Conservation (phyloP, 371 early-diverging fungal genomes). For the Choanephora cucurbitarum region DNA sequence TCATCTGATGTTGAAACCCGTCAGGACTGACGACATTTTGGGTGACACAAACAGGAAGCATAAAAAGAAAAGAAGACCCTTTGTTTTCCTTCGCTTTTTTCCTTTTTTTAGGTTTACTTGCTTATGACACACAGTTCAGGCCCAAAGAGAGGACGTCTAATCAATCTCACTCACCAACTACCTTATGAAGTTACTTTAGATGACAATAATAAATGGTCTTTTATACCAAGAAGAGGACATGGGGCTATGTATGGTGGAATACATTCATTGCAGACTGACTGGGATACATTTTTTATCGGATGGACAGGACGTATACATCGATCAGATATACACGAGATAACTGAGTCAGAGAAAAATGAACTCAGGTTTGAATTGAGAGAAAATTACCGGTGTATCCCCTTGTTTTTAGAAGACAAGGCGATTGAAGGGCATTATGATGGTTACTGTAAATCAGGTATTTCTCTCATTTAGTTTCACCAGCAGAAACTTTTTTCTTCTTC, state of each 20-base stretch:
- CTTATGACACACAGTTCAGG: too few species aligned
- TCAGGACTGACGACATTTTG: too few species aligned
- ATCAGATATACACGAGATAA: constrained; percentile 10
- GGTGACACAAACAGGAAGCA: too few species aligned
- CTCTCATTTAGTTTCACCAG: too few species aligned
- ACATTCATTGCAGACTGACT: constrained; percentile 48
- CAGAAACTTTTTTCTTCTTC: too few species aligned
- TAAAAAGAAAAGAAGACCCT: too few species aligned
- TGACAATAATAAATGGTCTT: constrained; percentile 33
- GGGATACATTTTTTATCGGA: constrained; percentile 67
- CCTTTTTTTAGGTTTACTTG: too few species aligned
- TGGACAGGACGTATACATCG: constrained; percentile 63
- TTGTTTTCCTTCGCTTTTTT: too few species aligned
- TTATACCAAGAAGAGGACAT: constrained; percentile 64
- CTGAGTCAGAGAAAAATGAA: constrained; percentile 36
- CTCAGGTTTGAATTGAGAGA: constrained; percentile 45
- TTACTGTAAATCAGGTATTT: constrained; percentile 85
- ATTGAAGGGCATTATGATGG: constrained; percentile 86
- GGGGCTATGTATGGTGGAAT: constrained; percentile 82
- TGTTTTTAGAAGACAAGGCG: constrained; percentile 73
- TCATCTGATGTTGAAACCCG: too few species aligned
- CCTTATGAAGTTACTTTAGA: constrained; percentile 26
- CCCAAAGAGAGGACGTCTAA: constrained; percentile 23
- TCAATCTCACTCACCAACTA: constrained; percentile 33
- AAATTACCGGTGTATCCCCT: constrained; percentile 67